Conservation (phyloP, 306 rosid genomes). For the Vicia villosa region DNA sequence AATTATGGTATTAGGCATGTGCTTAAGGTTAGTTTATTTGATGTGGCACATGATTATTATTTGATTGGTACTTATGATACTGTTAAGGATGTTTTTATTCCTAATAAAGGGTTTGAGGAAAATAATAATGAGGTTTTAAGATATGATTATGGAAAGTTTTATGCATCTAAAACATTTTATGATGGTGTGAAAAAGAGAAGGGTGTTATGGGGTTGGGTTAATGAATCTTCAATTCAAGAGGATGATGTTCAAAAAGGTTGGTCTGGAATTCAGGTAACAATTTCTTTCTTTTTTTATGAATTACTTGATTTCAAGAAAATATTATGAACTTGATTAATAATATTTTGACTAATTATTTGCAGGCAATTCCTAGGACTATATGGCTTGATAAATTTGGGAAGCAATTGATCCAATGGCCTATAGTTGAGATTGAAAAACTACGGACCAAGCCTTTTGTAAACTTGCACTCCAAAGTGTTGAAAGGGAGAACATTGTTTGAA, state of each 20-base stretch:
- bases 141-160: slow-evolving; percentile 60
- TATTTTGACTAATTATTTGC: background rate
- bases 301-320: no score
- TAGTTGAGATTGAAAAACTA: slow-evolving; percentile 55
- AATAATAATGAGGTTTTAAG: slow-evolving; percentile 7
- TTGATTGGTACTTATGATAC: slow-evolving; percentile 46
- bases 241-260: slow-evolving; percentile 52
- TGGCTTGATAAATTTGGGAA: slow-evolving; percentile 54
- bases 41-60: slow-evolving; percentile 40
- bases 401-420: slow-evolving; percentile 69
- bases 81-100: slow-evolving; percentile 37
- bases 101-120: slow-evolving; percentile 35
- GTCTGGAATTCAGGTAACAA: slow-evolving; percentile 66
- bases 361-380: slow-evolving; percentile 53
- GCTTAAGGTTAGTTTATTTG: slow-evolving; percentile 48
- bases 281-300: no score
- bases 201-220: slow-evolving; percentile 59
- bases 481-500: slow-evolving; percentile 42
- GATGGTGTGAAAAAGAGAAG: slow-evolving; percentile 48
- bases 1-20: slow-evolving; percentile 45
- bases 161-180: slow-evolving; percentile 58
- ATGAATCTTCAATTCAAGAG: slow-evolving; percentile 34
- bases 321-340: no score
- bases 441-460: slow-evolving; percentile 25
- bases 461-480: slow-evolving; percentile 34